These are phyloP conservation scores for Lactarius vividus DNA, from an alignment of 768 basidiomycete genomes.

Conservation along the genomic window DNA sequence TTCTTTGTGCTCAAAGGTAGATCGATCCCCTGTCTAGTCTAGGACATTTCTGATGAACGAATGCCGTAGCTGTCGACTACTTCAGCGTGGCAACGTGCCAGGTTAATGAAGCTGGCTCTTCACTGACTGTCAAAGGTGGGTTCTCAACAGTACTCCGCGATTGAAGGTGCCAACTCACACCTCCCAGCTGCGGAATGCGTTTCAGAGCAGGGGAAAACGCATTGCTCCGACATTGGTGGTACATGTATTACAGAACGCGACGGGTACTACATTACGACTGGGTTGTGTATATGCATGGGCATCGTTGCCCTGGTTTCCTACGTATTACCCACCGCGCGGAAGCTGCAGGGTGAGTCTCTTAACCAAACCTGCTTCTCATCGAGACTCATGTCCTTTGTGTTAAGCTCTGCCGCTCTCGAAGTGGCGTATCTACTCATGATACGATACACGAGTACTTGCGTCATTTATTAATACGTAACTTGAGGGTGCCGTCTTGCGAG, in stretches of 20 bases:
- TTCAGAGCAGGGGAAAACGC: constrained; percentile 83
- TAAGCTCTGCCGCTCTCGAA: constrained; percentile 64
- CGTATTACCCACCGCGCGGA: constrained; percentile 80
- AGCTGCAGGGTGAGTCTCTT: constrained; percentile 70
- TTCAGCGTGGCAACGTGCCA: constrained; percentile 85
- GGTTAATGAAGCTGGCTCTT: constrained; percentile 54
- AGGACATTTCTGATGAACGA: constrained; percentile 23
- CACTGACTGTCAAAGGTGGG: constrained; percentile 56
- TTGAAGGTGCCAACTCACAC: background rate
- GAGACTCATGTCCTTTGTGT: background rate
- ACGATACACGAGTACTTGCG: background rate
- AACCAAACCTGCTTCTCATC: constrained; percentile 1
- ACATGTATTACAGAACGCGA: constrained; percentile 81
- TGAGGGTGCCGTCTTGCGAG: background rate
- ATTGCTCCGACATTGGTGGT: constrained; percentile 74
- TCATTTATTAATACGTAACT: constrained; percentile 1
- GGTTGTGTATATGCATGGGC: constrained; percentile 77
- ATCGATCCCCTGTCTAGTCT: background rate
- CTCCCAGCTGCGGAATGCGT: constrained; percentile 79
- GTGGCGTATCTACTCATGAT: constrained; percentile 63
- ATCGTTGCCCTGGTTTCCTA: constrained; percentile 67
- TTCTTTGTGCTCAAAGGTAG: constrained; percentile 92
- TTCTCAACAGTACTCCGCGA: background rate
- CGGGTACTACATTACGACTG: constrained; percentile 87
- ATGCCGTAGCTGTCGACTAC: constrained; percentile 68